These are phyloP conservation scores for Seiridium cupressi DNA, from an alignment of 2,329 filamentous ascomycete genomes.

Conservation along the genomic window DNA sequence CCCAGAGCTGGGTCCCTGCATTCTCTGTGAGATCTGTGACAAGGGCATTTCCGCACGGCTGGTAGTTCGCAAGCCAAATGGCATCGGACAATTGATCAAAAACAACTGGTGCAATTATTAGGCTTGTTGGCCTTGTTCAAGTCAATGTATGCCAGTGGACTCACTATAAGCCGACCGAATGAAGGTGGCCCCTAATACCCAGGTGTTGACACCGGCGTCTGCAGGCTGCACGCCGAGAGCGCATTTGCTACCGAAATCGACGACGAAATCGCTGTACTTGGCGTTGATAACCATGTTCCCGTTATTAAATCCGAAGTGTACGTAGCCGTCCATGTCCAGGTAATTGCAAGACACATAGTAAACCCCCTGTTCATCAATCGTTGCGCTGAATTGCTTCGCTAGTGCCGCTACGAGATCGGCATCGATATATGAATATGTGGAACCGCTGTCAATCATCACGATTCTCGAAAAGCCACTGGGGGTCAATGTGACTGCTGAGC, in stretches of 20 bases:
- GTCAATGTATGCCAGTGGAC: constrained; percentile 9
- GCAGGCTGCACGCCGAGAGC: constrained; percentile 34
- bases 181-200: constrained; percentile 36
- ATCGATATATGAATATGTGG: constrained; percentile 62
- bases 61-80: constrained; percentile 36
- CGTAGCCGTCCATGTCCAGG: constrained; percentile 35
- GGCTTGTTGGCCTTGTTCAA: too few relatives aligned
- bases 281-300: constrained; percentile 41
- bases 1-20: constrained; percentile 26
- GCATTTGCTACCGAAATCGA: constrained; percentile 31
- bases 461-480: constrained; percentile 33
- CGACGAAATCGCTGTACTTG: constrained; percentile 42
- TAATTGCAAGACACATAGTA: constrained; percentile 35
- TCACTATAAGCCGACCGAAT: constrained; percentile 34
- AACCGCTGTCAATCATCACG: constrained; percentile 61
- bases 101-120: constrained; percentile 24
- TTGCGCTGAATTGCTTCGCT: constrained; percentile 30
- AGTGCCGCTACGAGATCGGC: constrained; percentile 46
- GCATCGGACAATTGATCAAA: constrained; percentile 36
- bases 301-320: constrained; percentile 44
- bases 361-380: constrained; percentile 23
- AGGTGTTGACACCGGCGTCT: constrained; percentile 26
- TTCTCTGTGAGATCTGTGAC: constrained; percentile 30
- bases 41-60: constrained; percentile 32
- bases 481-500: constrained; percentile 23